phyloP scores from a whole-genome alignment of 371 early-diverging fungal genomes.

The Mucor indicus region DNA sequence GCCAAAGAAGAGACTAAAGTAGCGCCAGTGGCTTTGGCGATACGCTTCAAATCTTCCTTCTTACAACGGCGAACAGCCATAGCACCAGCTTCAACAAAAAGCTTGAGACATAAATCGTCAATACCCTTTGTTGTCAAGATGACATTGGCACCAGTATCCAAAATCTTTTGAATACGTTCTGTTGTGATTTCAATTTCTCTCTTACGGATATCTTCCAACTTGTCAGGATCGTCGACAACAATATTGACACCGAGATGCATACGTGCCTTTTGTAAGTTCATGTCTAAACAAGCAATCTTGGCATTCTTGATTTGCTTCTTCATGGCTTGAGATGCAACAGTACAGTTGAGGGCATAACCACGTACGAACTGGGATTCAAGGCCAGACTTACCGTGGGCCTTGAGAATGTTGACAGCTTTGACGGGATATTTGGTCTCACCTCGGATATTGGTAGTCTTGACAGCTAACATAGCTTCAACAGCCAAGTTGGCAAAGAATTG shows the following conservation, averaged over 20 bases:
- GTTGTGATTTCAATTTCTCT: constrained; percentile 96
- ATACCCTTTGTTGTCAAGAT: constrained; percentile 99
- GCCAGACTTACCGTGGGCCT: constrained; percentile 97
- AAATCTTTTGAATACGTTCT: constrained; percentile 94
- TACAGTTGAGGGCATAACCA: constrained; percentile 99
- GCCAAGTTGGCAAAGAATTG: constrained; percentile 97
- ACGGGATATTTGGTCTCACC: constrained; percentile 96
- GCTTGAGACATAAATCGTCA: constrained; percentile 98
- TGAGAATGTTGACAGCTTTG: constrained; percentile 97
- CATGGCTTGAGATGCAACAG: constrained; percentile 97
- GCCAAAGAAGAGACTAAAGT: constrained; percentile 95
- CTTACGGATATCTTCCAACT: constrained; percentile 97
- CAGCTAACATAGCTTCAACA: constrained; percentile 93
- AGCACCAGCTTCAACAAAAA: constrained; percentile 94
- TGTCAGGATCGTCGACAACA: constrained; percentile 96
- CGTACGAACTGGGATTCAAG: constrained; percentile 90
- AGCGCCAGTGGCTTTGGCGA: constrained; percentile 98
- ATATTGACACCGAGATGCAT: constrained; percentile 99
- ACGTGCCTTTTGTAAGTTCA: constrained; percentile 99
- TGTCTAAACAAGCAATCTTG: constrained; percentile 99
- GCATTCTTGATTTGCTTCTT: constrained; percentile 85
- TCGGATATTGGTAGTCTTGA: constrained; percentile 82
- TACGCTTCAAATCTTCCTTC: constrained; percentile 97
- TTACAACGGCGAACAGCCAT: constrained; percentile 95
- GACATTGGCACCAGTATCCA: constrained; percentile 97